A percentile compares a stretch with the other conserved stretches of the same genome.
Evolutionary conservation across 2,329 filamentous ascomycete genomes (phyloP).

Genomic region (Claviceps purpurea): DNA sequence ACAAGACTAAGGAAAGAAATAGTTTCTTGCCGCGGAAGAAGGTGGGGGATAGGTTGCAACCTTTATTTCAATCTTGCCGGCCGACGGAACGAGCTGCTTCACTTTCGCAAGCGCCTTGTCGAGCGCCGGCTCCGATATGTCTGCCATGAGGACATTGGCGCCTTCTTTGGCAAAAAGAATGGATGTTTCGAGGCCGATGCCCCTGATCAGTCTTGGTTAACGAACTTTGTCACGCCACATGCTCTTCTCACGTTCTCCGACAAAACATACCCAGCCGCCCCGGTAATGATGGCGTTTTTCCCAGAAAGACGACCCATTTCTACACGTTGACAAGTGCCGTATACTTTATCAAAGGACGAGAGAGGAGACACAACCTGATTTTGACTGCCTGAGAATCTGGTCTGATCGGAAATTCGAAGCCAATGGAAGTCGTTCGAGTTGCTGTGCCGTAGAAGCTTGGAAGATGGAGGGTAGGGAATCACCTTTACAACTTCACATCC

Average conservation of each 20-base stretch:
- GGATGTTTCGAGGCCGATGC: slow-evolving; percentile 83
- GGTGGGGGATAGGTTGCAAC: slow-evolving; percentile 17
- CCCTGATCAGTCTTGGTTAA: slow-evolving; percentile 33
- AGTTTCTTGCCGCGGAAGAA: background rate
- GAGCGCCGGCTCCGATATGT: slow-evolving; percentile 68
- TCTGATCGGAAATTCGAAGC: background rate
- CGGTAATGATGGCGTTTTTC: slow-evolving; percentile 63
- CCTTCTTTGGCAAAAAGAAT: slow-evolving; percentile 86
- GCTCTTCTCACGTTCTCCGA: background rate
- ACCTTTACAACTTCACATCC: background rate
- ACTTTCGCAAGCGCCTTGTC: slow-evolving; percentile 65
- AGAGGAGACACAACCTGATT: background rate
- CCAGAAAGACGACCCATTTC: slow-evolving; percentile 38
- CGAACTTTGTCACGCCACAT: background rate
- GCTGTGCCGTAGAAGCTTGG: background rate
- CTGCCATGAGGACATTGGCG: slow-evolving; percentile 71
- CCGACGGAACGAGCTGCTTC: slow-evolving; percentile 53
- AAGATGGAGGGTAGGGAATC: background rate
- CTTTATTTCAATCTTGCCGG: slow-evolving; percentile 45
- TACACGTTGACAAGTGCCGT: background rate
- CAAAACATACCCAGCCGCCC: slow-evolving; percentile 58
- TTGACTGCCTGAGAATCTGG: background rate
- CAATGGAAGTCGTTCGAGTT: background rate
- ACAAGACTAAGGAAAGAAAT: background rate
- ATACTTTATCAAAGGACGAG: background rate